phyloP scores from a whole-genome alignment of 768 basidiomycete species.

The Lactifluus hygrophoroides region DNA sequence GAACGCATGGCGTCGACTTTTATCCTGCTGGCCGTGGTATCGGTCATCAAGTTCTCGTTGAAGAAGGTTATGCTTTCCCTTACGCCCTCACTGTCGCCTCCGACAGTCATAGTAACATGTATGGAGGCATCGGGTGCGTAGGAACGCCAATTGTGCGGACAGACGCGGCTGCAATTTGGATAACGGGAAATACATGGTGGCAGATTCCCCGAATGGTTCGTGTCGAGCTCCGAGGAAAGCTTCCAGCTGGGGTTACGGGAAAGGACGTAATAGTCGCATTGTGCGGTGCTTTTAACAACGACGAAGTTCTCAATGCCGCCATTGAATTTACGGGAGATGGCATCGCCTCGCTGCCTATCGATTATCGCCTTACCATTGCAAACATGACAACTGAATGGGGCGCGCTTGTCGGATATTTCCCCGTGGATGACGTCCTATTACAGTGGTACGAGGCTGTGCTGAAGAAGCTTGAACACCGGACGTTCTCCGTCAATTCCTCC shows the following conservation, averaged over 20 bases:
- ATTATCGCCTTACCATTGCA: slow-evolving; percentile 93
- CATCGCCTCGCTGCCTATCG: slow-evolving; percentile 64
- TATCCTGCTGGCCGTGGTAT: slow-evolving; percentile 97
- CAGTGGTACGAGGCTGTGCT: slow-evolving; percentile 79
- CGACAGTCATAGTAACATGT: slow-evolving; percentile 98
- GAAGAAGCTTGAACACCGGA: slow-evolving; percentile 64
- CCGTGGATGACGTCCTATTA: slow-evolving; percentile 73
- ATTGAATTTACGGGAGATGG: slow-evolving; percentile 95
- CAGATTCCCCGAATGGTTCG: slow-evolving; percentile 96
- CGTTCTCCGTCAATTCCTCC: slow-evolving; percentile 47
- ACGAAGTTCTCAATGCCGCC: slow-evolving; percentile 94
- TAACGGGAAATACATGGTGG: slow-evolving; percentile 99
- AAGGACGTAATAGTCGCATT: slow-evolving; percentile 98
- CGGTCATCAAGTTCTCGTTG: slow-evolving; percentile 94
- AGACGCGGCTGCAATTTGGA: slow-evolving; percentile 93
- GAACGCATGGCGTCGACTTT: slow-evolving; percentile 80
- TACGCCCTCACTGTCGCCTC: slow-evolving; percentile 91
- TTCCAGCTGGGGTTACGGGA: slow-evolving; percentile 87
- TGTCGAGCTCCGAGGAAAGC: slow-evolving; percentile 77
- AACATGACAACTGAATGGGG: slow-evolving; percentile 99
- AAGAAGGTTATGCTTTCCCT: slow-evolving; percentile 98
- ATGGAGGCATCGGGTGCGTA: slow-evolving; percentile 94
- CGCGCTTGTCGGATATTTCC: slow-evolving; percentile 91
- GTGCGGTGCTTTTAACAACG: slow-evolving; percentile 91
- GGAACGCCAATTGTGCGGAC: slow-evolving; percentile 97